phyloP scores from a whole-genome alignment of 1,139 yeast genomes.

The Hyphopichia burtonii region DNA sequence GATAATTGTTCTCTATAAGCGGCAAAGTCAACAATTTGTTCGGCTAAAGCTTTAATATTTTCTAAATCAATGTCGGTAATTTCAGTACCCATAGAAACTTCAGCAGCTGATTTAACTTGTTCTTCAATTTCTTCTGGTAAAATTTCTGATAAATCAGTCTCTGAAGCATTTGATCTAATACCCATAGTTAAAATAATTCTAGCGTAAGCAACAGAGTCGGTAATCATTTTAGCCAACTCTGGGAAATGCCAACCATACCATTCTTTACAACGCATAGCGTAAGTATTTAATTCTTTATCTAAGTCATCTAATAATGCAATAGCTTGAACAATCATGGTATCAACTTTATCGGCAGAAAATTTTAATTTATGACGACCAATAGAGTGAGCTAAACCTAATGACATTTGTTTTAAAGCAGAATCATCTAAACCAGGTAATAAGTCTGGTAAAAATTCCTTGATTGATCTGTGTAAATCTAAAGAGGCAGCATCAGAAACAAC shows the following conservation, averaged over 20 bases:
- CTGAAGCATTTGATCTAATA: slow-evolving; percentile 84
- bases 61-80: slow-evolving; percentile 90
- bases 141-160: slow-evolving; percentile 85
- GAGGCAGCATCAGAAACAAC: slow-evolving; percentile 95
- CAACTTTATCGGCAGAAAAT: slow-evolving; percentile 96
- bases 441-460: slow-evolving; percentile 90
- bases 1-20: slow-evolving; percentile 89
- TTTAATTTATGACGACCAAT: slow-evolving; percentile 97
- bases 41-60: slow-evolving; percentile 87
- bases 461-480: slow-evolving; percentile 90
- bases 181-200: slow-evolving; percentile 95
- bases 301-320: slow-evolving; percentile 94
- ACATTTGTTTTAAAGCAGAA: slow-evolving; percentile 85
- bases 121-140: slow-evolving; percentile 91
- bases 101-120: slow-evolving; percentile 80
- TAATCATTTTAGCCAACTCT: slow-evolving; percentile 91
- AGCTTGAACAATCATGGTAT: slow-evolving; percentile 98
- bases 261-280: slow-evolving; percentile 98
- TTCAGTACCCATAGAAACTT: slow-evolving; percentile 99
- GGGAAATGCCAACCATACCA: slow-evolving; percentile 99
- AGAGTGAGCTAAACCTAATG: slow-evolving; percentile 95
- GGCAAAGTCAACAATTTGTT: slow-evolving; percentile 89
- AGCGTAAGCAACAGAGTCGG: slow-evolving; percentile 93
- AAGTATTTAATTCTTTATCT: slow-evolving; percentile 96
- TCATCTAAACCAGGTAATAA: slow-evolving; percentile 91